Evolutionary conservation across 179 eudicot species (phyloP).

Genomic region (Spergularia azorica): DNA sequence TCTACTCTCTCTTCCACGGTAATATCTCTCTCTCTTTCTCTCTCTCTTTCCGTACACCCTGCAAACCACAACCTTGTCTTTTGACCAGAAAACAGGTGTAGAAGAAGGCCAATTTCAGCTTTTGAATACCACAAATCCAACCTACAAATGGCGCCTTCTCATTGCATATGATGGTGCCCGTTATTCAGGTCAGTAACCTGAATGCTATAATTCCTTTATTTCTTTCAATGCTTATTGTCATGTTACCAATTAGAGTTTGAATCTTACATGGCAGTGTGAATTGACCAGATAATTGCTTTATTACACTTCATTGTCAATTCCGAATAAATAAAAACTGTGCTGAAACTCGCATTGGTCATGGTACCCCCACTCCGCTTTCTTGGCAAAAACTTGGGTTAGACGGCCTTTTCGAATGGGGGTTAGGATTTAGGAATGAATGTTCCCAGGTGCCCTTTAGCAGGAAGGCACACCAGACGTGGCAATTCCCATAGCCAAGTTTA

Average conservation of each 20-base stretch:
- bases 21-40: background rate
- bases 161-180: conserved; percentile 84
- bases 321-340: no score
- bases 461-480: no score
- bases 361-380: no score
- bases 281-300: no score
- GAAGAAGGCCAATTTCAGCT: conserved; percentile 8
- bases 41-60: background rate
- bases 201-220: background rate
- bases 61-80: background rate
- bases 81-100: conserved; percentile 19
- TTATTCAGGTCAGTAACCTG: conserved; percentile 36
- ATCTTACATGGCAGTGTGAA: no score
- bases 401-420: no score
- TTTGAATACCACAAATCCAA: conserved; percentile 19
- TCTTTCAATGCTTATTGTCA: background rate
- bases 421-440: no score
- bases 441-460: no score
- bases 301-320: no score
- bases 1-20: conserved; percentile 21
- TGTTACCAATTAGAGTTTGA: background rate
- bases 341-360: no score
- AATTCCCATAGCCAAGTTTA: no score
- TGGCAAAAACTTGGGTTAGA: no score
- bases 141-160: conserved; percentile 78